These are phyloP conservation scores for Metschnikowia amazonensis DNA, from an alignment of 805 yeast genomes.

Conservation along the genomic window DNA sequence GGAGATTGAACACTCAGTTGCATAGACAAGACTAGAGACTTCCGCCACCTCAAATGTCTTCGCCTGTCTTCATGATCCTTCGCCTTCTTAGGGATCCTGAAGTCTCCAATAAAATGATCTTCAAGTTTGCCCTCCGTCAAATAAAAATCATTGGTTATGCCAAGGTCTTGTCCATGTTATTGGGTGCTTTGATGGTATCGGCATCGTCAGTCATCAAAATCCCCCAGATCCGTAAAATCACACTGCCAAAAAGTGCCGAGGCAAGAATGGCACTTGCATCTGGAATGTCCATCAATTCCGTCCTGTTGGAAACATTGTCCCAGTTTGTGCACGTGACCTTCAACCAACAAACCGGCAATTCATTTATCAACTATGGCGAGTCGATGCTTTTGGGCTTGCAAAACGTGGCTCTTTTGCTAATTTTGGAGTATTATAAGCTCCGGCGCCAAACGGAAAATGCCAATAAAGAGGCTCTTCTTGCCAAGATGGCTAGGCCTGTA, in stretches of 20 bases:
- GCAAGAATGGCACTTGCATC: constrained; percentile 29
- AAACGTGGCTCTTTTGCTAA: constrained; percentile 33
- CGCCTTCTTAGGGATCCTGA: constrained; percentile 38
- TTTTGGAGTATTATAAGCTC: constrained; percentile 30
- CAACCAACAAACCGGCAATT: constrained; percentile 31
- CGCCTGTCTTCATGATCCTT: constrained; percentile 19
- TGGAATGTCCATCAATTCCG: constrained; percentile 36
- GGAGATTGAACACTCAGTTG: too few species aligned
- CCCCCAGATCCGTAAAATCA: constrained; percentile 39
- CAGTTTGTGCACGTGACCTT: constrained; percentile 39
- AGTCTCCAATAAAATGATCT: constrained; percentile 35
- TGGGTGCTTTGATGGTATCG: constrained; percentile 35
- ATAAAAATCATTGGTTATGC: constrained; percentile 32
- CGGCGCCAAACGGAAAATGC: background rate
- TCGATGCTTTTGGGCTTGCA: constrained; percentile 37
- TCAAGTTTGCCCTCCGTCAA: constrained; percentile 36
- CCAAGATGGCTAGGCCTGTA: constrained; percentile 20
- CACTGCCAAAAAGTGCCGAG: constrained; percentile 24
- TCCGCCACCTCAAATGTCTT: constrained; percentile 3
- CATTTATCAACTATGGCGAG: constrained; percentile 41
- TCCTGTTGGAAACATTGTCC: constrained; percentile 34
- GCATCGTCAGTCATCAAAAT: constrained; percentile 36
- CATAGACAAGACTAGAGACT: too few species aligned
- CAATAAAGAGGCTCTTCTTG: background rate
- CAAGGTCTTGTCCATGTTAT: constrained; percentile 29